These are phyloP conservation scores for Chloropicon primus DNA, from an alignment of 139 green algal species.

Conservation along the genomic window DNA sequence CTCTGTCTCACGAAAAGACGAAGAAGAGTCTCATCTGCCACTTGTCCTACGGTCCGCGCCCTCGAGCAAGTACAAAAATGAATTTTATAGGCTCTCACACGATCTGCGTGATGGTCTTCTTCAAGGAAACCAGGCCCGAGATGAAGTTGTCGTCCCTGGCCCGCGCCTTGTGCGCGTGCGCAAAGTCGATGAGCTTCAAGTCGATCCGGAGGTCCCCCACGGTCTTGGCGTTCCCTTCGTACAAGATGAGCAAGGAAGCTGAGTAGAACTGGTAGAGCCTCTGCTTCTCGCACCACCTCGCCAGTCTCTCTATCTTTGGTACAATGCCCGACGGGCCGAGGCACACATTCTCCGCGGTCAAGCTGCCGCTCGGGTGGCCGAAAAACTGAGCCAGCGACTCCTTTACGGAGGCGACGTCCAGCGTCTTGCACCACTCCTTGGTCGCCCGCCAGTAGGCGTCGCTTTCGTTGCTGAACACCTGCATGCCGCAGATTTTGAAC, in stretches of 20 bases:
- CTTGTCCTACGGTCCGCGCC: too few relatives aligned
- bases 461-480: conserved; percentile 35
- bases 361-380: conserved; percentile 10
- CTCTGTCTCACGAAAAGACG: too few relatives aligned
- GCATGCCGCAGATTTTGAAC: conserved; percentile 72
- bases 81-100: not conserved
- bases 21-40: too few relatives aligned
- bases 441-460: conserved; percentile 39
- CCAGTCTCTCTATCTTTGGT: conserved; percentile 40
- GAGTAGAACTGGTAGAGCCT: conserved; percentile 59
- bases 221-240: conserved; percentile 47
- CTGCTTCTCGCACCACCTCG: conserved; percentile 49
- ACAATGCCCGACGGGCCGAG: conserved; percentile 33
- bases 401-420: conserved; percentile 36
- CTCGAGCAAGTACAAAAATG: too few relatives aligned
- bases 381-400: conserved; percentile 46
- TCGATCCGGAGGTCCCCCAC: conserved; percentile 20
- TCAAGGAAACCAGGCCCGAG: not conserved
- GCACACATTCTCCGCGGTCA: conserved; percentile 38
- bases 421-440: conserved; percentile 58
- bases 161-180: conserved; percentile 26
- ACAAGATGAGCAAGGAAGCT: conserved; percentile 56
- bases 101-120: not conserved
- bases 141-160: not conserved
- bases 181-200: conserved; percentile 60